Base-by-base conservation (phyloP, 441 rosid species). In the Gossypium schwendimanii region DNA sequence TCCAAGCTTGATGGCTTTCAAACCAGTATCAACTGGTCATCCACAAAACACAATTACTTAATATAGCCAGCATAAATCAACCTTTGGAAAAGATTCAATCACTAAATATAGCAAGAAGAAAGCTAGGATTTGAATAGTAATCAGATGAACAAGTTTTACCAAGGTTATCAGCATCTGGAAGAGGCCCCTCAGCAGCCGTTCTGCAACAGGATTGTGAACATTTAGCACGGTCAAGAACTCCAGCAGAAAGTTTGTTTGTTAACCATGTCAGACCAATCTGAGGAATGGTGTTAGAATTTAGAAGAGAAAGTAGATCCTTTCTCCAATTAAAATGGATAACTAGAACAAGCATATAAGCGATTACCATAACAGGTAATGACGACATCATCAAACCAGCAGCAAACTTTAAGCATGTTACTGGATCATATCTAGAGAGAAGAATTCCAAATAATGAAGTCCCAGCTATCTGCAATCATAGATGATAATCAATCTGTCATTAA, bases 1-100 rank as follows among this genome's bases (percentile, higher is more conserved):
- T 67, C 97, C 98, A 44, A 87, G 91, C 85, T 89, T 94, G 79
- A 94, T 88, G 73, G 95, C 87, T 73, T 90, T 92, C 74, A 91
- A 70, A 70, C 96, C 86, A 64, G 53, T 77, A 81, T 74, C 83
- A 75, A 81, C 85, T 81, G 77, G 57, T 55, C 70, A 77, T 70
- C 64, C 65, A 77, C 44, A 60, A 70, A 66, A 67, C 18, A 41
- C 47, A 75, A 61, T 52, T 41, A 44, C 36, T 54, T 72, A 60
- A 60, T 61, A 55, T 12, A 33, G 28, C 72, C 24, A 47, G 68
- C 59, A 28, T 57, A 39, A 3, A 44, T 59, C 9, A 60, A 58
- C 31, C 45, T 58, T 23, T n/a, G n/a, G 41, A 58, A 57, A 52
- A 31, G 71, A 67, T 49, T 17, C 18, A 31, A 53, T 4, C 47